Evolutionary conservation across 2,329 filamentous ascomycete species (phyloP).

Genomic region (Neoscytalidium dimidiatum): DNA sequence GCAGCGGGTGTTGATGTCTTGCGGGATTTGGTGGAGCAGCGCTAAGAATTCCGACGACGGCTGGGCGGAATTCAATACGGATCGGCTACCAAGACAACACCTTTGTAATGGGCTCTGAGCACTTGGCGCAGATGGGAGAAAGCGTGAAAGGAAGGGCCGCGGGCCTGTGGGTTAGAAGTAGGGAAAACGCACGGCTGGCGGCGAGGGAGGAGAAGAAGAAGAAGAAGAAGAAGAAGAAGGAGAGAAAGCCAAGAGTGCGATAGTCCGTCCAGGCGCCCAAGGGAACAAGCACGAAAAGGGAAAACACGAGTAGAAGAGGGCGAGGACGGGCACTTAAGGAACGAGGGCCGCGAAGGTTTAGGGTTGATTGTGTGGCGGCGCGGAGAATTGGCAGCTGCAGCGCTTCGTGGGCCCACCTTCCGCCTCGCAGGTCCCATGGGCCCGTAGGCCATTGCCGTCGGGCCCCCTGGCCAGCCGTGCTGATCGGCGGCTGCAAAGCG

Average conservation of each 20-base stretch:
- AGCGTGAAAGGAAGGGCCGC: background rate
- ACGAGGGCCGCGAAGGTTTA: conserved; percentile 2
- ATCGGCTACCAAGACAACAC: background rate
- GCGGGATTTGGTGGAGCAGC: background rate
- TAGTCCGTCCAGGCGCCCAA: background rate
- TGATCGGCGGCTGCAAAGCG: conserved; percentile 4
- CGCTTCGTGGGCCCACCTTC: conserved; percentile 2
- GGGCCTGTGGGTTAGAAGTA: background rate
- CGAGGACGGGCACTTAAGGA: conserved; percentile 4
- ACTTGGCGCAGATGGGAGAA: background rate
- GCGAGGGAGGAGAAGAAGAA: background rate
- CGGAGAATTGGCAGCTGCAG: conserved; percentile 8
- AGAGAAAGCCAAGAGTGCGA: background rate
- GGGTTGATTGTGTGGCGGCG: conserved; percentile 16
- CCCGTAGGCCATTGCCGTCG: too few species aligned
- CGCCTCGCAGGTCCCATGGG: too few species aligned
- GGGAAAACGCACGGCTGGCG: conserved; percentile 6
- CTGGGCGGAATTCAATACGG: background rate
- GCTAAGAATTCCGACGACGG: background rate
- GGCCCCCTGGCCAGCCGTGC: conserved; percentile 9
- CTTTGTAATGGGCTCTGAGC: background rate
- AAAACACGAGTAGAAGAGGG: background rate
- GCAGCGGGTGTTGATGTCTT: background rate
- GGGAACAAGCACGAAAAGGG: background rate
- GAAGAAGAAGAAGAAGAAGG: too few species aligned